Percentiles rank a stretch among this genome's conserved stretches.
phyloP scores from a whole-genome alignment of 2,329 filamentous ascomycete species.

The Beauveria australis region DNA sequence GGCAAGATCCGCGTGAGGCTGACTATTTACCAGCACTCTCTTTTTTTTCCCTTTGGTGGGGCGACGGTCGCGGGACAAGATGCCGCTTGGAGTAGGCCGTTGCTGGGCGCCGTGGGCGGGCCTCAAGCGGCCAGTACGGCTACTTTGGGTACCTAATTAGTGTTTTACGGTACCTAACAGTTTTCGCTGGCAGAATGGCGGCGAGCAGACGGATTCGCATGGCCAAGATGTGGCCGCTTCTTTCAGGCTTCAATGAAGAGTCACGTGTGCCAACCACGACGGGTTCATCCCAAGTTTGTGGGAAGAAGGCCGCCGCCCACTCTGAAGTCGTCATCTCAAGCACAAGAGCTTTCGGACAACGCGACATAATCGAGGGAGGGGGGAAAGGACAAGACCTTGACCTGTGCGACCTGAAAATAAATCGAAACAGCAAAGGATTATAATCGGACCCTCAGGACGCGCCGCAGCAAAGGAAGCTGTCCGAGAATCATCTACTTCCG shows the following conservation, averaged over 20 bases:
- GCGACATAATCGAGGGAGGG: background rate
- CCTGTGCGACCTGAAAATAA: background rate
- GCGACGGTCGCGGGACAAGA: background rate
- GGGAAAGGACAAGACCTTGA: background rate
- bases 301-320: background rate
- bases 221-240: background rate
- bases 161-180: too few relatives aligned
- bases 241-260: background rate
- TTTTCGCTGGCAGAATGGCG: background rate
- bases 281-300: background rate
- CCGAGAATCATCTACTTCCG: background rate
- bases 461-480: background rate
- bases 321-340: background rate
- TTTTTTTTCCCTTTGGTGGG: slow-evolving; percentile 1
- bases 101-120: background rate
- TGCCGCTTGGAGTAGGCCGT: background rate
- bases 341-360: background rate
- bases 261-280: background rate
- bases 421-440: background rate
- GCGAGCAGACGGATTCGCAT: background rate
- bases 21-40: background rate
- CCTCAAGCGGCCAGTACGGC: background rate
- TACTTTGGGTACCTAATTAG: too few relatives aligned
- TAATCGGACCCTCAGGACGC: background rate
- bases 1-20: background rate